Evolutionary conservation across 1,139 yeast species (phyloP), one percentile per base, ranked within the genome.

Genomic region (Kodamaea suecica): DNA sequence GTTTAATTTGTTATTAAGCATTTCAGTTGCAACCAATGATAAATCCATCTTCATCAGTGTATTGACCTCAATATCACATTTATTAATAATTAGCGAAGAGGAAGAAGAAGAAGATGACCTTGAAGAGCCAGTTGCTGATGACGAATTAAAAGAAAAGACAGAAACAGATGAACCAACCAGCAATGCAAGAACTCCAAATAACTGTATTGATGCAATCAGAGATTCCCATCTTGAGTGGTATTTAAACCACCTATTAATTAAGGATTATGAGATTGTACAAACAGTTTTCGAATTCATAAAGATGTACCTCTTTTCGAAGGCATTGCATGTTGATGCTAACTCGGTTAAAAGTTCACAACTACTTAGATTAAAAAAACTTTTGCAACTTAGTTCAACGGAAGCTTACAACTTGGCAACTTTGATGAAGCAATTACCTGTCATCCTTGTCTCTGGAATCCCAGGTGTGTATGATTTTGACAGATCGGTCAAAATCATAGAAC

Each of bases 401-500:
- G 17, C 11, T n/a, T 52, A 66, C 26, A 66, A 78, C 53, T 63
- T 70, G 46, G 63, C 71, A 35, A 66, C 76, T 13, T 54, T 84
- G 45, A 59, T 70, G 43, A 64, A 83, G 46, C 70, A 76, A 53
- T 55, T 84, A 49, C 87, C 90, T 2, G 67, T 78, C 23, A 63
- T 90, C 29, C 63, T 87, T 29, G 72, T 81, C 5, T 32, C 41
- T 11, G 43, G 41, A 34, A 34, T 46, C 12, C 46, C 47, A 0
- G 35, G 35, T 3, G 35, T 48, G 19, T 39, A 33, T 11, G 49
- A 48, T 26, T 28, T 31, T 2, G 25, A 23, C 1, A 20, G 9
- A n/a, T 8, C 27, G 5, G n/a, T 24, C 10, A 34, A 30, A 19
- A 23, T 20, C 7, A 30, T 35, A 3, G 31, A 38, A 25, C 53